These are phyloP conservation scores for Cyberlindnera misumaiensis DNA, from an alignment of 805 yeast genomes.

Conservation along the genomic window DNA sequence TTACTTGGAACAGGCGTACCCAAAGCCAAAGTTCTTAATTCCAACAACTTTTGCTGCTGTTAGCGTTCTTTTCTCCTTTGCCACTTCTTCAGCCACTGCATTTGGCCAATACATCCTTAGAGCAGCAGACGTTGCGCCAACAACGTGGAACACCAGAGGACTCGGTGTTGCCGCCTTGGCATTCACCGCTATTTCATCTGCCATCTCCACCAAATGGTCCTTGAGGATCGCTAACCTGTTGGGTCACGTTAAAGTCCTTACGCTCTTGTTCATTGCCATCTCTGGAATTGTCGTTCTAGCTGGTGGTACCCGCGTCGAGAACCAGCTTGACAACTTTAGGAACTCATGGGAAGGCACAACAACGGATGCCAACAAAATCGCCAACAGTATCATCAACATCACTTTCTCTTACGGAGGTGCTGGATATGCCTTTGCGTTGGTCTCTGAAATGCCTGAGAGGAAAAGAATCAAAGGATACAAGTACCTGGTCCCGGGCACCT, in stretches of 20 bases:
- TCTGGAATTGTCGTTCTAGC: slow-evolving; percentile 32
- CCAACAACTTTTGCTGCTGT: slow-evolving; percentile 35
- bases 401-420: slow-evolving; percentile 38
- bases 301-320: slow-evolving; percentile 28
- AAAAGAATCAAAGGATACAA: slow-evolving; percentile 21
- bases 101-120: slow-evolving; percentile 28
- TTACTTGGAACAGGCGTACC: slow-evolving; percentile 33
- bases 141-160: slow-evolving; percentile 45
- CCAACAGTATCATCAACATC: slow-evolving; percentile 37
- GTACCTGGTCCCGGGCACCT: slow-evolving; percentile 26
- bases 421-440: slow-evolving; percentile 32
- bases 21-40: slow-evolving; percentile 28
- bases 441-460: slow-evolving; percentile 29
- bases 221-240: slow-evolving; percentile 27
- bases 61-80: slow-evolving; percentile 30
- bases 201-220: slow-evolving; percentile 25
- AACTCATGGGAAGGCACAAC: slow-evolving; percentile 37
- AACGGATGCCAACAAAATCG: slow-evolving; percentile 34
- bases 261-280: slow-evolving; percentile 28
- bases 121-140: slow-evolving; percentile 30
- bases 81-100: slow-evolving; percentile 32
- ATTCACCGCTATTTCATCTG: slow-evolving; percentile 29
- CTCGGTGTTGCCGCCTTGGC: slow-evolving; percentile 29
- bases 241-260: slow-evolving; percentile 31
- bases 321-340: slow-evolving; percentile 29